These are phyloP conservation scores for Penicillium italicum DNA, from an alignment of 2,329 filamentous ascomycete genomes.

Conservation along the genomic window DNA sequence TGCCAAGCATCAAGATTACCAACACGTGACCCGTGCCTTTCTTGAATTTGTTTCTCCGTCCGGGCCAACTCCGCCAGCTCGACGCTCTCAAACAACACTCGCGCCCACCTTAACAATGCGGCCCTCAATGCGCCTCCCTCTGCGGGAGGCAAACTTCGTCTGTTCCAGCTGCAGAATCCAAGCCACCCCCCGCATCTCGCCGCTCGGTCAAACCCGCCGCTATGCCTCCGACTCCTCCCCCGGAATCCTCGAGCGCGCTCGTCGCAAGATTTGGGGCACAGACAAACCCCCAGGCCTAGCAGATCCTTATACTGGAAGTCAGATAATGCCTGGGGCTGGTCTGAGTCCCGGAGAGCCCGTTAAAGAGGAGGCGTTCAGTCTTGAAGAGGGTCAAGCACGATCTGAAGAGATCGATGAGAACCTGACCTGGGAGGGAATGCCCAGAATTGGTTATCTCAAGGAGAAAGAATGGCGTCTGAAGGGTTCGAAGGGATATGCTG, in stretches of 20 bases:
- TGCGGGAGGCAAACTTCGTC: conserved; percentile 39
- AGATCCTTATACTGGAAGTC: conserved; percentile 47
- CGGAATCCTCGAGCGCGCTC: conserved; percentile 45
- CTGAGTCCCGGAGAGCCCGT: background rate
- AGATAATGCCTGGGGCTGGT: conserved; percentile 3
- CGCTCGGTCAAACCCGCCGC: conserved; percentile 34
- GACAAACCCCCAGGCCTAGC: conserved; percentile 48
- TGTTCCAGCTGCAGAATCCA: conserved; percentile 42
- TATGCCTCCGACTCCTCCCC: conserved; percentile 34
- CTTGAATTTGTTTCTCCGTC: conserved; percentile 24
- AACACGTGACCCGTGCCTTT: conserved; percentile 26
- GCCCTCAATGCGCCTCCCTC: conserved; percentile 36
- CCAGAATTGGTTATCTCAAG: conserved; percentile 50
- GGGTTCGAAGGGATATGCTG: conserved; percentile 32
- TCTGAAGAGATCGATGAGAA: conserved; percentile 8
- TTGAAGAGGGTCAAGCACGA: background rate
- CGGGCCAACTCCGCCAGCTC: conserved; percentile 17
- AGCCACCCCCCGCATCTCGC: conserved; percentile 30
- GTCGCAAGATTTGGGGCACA: conserved; percentile 50
- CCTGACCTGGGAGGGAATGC: conserved; percentile 50
- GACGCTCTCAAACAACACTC: conserved; percentile 1
- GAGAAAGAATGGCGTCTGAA: conserved; percentile 38
- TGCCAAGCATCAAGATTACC: conserved; percentile 12
- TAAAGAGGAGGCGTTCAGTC: background rate
- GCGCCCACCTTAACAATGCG: conserved; percentile 34